These are phyloP conservation scores for Gryganskiella cystojenkinii DNA, from an alignment of 192 early-diverging fungal species.

Conservation along the genomic window DNA sequence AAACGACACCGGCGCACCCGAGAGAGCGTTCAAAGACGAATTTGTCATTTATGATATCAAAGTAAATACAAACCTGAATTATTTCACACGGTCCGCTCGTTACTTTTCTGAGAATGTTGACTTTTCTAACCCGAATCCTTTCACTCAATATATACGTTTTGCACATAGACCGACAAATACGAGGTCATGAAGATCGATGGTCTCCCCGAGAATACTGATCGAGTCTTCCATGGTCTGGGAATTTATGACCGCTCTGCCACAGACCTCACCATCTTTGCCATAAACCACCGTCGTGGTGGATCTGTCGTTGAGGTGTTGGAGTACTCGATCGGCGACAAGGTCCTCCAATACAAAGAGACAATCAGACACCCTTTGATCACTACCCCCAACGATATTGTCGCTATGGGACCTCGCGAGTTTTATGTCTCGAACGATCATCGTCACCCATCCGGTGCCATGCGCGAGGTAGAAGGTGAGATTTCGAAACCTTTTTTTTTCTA, in stretches of 20 bases:
- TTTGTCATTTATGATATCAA: slow-evolving; percentile 62
- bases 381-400: slow-evolving; percentile 69
- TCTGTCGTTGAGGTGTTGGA: slow-evolving; percentile 65
- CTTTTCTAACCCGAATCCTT: background rate
- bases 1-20: slow-evolving; percentile 21
- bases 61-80: too few relatives aligned
- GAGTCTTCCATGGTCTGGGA: slow-evolving; percentile 65
- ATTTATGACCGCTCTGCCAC: slow-evolving; percentile 57
- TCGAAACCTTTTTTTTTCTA: background rate
- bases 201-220: slow-evolving; percentile 26
- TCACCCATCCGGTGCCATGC: slow-evolving; percentile 29
- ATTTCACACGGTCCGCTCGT: too few relatives aligned
- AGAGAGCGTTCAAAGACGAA: slow-evolving; percentile 47
- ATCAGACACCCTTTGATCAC: slow-evolving; percentile 60
- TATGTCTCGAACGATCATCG: slow-evolving; percentile 68
- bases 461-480: slow-evolving; percentile 52
- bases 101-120: slow-evolving; percentile 12
- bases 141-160: too few relatives aligned
- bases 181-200: slow-evolving; percentile 51
- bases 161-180: slow-evolving; percentile 54
- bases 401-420: slow-evolving; percentile 61
- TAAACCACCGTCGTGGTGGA: slow-evolving; percentile 68
- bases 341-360: slow-evolving; percentile 59
- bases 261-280: slow-evolving; percentile 63
- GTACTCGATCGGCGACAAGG: slow-evolving; percentile 55